Evolutionary conservation across 1,284 basidiomycete genomes (phyloP).

Genomic region (Nidula niveotomentosa): DNA sequence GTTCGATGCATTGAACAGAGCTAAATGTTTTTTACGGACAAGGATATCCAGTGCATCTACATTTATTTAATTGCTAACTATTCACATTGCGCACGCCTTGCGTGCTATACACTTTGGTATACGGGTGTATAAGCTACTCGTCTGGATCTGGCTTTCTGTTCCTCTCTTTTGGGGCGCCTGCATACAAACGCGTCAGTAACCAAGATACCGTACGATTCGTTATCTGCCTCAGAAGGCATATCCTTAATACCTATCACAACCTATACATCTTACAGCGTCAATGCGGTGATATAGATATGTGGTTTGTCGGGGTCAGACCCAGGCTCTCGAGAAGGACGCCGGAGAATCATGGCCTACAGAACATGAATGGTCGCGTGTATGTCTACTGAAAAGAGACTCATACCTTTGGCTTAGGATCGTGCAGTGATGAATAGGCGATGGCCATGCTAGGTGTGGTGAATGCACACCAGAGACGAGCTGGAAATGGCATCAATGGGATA

Average conservation of each 20-base stretch:
- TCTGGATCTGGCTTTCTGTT: no score
- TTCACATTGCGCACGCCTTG: no score
- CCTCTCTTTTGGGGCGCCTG: no score
- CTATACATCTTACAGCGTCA: conserved; percentile 28
- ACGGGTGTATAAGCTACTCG: no score
- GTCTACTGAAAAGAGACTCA: conserved; percentile 6
- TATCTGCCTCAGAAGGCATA: no score
- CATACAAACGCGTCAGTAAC: no score
- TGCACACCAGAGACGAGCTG: conserved; percentile 74
- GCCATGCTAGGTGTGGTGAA: conserved; percentile 85
- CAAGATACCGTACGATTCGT: no score
- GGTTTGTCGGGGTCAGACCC: conserved; percentile 18
- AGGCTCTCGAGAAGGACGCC: conserved; percentile 29
- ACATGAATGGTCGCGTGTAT: background rate
- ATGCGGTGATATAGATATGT: conserved; percentile 52
- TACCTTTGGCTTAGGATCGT: conserved; percentile 55
- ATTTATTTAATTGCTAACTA: no score
- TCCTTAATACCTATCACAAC: background rate
- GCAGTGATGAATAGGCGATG: conserved; percentile 60
- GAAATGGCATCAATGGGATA: background rate
- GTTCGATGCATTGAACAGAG: no score
- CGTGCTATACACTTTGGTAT: no score
- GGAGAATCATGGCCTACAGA: conserved; percentile 44
- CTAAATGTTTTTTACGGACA: no score
- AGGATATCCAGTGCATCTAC: no score